phyloP scores from a whole-genome alignment of 2,329 filamentous ascomycete species.

The Talaromyces sp. region DNA sequence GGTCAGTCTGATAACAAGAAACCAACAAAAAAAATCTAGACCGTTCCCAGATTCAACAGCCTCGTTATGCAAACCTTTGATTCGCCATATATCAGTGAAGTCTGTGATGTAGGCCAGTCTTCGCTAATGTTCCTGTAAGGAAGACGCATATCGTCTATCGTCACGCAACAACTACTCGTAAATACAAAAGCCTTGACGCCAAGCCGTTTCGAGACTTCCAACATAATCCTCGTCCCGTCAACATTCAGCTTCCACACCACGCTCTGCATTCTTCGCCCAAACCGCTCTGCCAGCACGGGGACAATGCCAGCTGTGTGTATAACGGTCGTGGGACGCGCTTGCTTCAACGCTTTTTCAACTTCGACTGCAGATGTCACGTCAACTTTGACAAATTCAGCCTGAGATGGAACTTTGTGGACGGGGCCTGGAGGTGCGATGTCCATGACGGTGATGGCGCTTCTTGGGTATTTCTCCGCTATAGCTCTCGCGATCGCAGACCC shows the following conservation, averaged over 20 bases:
- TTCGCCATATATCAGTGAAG: conserved; percentile 40
- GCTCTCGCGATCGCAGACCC: conserved; percentile 34
- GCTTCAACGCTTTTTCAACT: conserved; percentile 30
- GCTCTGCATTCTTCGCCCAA: conserved; percentile 27
- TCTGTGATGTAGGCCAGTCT: conserved; percentile 31
- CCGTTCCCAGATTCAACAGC: background rate
- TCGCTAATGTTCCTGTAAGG: conserved; percentile 35
- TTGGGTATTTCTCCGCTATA: conserved; percentile 30
- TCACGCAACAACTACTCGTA: conserved; percentile 52
- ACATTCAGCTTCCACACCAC: conserved; percentile 49
- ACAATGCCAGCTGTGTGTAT: conserved; percentile 50
- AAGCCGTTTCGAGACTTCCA: conserved; percentile 40
- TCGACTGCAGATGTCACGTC: conserved; percentile 28
- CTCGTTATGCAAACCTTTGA: conserved; percentile 28
- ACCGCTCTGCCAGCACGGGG: conserved; percentile 34
- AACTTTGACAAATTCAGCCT: conserved; percentile 22
- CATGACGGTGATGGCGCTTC: conserved; percentile 31
- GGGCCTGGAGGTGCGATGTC: conserved; percentile 27
- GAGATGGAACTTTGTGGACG: conserved; percentile 21
- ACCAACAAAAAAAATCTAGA: background rate
- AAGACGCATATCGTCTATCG: conserved; percentile 45
- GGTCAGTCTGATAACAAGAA: conserved; percentile 7
- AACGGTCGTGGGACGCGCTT: conserved; percentile 43
- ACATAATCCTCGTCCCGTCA: conserved; percentile 49
- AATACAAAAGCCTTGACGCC: conserved; percentile 50